Evolutionary conservation across 2,329 filamentous ascomycete species (phyloP).

Genomic region (Exutisphaerella laricina): DNA sequence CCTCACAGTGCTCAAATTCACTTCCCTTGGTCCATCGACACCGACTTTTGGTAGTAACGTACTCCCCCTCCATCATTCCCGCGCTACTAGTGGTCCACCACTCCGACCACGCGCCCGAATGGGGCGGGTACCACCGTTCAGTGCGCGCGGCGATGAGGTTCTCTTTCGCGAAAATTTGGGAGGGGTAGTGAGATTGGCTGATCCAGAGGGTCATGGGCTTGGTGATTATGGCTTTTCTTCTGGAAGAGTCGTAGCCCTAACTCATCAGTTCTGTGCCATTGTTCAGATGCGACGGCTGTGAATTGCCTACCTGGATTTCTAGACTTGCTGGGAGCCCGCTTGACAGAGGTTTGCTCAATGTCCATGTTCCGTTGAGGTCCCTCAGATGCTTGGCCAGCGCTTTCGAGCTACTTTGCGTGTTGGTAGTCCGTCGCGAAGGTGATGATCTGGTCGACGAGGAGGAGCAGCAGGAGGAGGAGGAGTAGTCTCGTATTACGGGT

Average conservation of each 20-base stretch:
- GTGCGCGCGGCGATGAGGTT: conserved; percentile 1
- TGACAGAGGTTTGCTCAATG: conserved; percentile 2
- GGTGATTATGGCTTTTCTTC: conserved; percentile 11
- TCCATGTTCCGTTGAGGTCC: conserved; percentile 7
- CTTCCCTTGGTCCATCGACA: conserved; percentile 16
- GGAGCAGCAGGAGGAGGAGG: too few species aligned
- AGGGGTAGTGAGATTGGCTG: conserved; percentile 16
- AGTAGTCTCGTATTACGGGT: too few species aligned
- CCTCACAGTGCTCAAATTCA: conserved; percentile 9
- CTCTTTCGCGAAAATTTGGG: conserved; percentile 15
- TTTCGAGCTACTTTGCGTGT: too few species aligned
- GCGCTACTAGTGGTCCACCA: conserved; percentile 7
- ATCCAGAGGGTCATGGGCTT: conserved; percentile 10
- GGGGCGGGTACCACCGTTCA: conserved; percentile 15
- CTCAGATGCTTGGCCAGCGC: conserved; percentile 1
- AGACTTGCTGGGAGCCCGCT: conserved; percentile 4
- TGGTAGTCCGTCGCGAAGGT: too few species aligned
- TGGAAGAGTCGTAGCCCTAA: conserved; percentile 2
- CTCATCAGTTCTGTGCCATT: too few species aligned
- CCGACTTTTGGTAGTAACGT: conserved; percentile 4
- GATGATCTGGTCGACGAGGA: too few species aligned
- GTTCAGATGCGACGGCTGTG: too few species aligned
- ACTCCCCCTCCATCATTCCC: background rate
- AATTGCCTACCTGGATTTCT: background rate
- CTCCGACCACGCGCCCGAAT: conserved; percentile 10